A percentile compares a stretch with the other conserved stretches of the same genome.
Conservation (phyloP, 495 filamentous ascomycete genomes). For the Friedmanniomyces endolithicus region DNA sequence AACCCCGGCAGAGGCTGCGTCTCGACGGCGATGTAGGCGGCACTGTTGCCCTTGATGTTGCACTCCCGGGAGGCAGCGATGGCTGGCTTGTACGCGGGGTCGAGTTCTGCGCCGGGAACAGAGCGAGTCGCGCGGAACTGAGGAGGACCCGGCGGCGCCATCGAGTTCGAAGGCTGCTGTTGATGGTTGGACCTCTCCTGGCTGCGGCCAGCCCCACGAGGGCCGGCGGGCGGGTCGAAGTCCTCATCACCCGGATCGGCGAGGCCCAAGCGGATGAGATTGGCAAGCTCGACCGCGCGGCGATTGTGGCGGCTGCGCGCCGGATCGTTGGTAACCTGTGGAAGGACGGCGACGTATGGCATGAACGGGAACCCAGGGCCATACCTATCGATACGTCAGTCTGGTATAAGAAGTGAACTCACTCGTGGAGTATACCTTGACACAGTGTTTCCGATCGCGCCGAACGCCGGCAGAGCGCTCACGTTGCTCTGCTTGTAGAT, state of each 20-base stretch:
- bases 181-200: not conserved
- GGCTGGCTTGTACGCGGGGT: not conserved
- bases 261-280: not conserved
- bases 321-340: not conserved
- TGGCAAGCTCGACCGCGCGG: not conserved
- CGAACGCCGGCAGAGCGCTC: not conserved
- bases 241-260: slow-evolving; percentile 1
- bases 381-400: not conserved
- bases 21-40: slow-evolving; percentile 1
- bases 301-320: not conserved
- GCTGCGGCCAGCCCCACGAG: not conserved
- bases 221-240: not conserved
- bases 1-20: not conserved
- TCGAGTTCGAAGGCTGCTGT: not conserved
- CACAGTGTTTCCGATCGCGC: not conserved
- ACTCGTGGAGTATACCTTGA: not conserved
- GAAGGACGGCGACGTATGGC: not conserved
- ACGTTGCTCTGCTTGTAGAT: not conserved
- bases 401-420: not conserved
- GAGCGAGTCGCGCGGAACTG: not conserved
- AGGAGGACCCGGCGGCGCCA: not conserved
- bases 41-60: slow-evolving; percentile 11
- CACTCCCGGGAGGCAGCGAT: not conserved
- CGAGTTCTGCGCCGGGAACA: not conserved
- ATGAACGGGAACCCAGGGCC: not conserved